Percentiles rank a stretch among this genome's conserved stretches.
Evolutionary conservation across 2,329 filamentous ascomycete species (phyloP).

Genomic region (Microcyclosporella mali): DNA sequence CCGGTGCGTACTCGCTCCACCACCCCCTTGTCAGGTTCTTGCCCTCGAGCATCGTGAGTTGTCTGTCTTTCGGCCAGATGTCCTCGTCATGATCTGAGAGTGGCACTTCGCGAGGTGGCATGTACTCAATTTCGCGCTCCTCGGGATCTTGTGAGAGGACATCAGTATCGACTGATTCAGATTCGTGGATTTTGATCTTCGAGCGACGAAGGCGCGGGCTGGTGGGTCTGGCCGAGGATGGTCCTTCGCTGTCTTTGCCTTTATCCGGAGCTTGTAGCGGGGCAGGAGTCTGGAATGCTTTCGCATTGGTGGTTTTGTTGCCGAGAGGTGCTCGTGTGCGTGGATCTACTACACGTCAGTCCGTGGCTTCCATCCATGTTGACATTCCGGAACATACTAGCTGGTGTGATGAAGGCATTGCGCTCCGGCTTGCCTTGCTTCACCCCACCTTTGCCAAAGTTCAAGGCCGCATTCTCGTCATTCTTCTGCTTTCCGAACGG

Average conservation of each 20-base stretch:
- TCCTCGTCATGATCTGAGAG: conserved; percentile 31
- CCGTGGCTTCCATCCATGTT: conserved; percentile 3
- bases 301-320: conserved; percentile 94
- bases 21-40: conserved; percentile 49
- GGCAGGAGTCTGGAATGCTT: conserved; percentile 58
- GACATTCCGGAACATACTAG: conserved; percentile 52
- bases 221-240: conserved; percentile 45
- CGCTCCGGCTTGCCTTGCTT: conserved; percentile 54
- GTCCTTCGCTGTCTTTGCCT: conserved; percentile 28
- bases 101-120: conserved; percentile 63
- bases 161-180: conserved; percentile 22
- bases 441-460: conserved; percentile 52
- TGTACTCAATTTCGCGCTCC: conserved; percentile 81
- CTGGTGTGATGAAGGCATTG: conserved; percentile 69
- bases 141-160: conserved; percentile 30
- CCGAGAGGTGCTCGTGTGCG: conserved; percentile 75
- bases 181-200: conserved; percentile 58
- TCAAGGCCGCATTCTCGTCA: conserved; percentile 74
- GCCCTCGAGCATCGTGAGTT: conserved; percentile 40
- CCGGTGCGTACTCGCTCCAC: conserved; percentile 43
- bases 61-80: conserved; percentile 22
- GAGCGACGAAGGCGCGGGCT: conserved; percentile 51
- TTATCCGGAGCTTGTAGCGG: conserved; percentile 49
- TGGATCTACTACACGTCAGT: conserved; percentile 43
- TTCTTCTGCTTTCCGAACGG: conserved; percentile 63